These are phyloP conservation scores for Yamadazyma philogaea DNA, from an alignment of 805 yeast genomes.

Conservation along the genomic window DNA sequence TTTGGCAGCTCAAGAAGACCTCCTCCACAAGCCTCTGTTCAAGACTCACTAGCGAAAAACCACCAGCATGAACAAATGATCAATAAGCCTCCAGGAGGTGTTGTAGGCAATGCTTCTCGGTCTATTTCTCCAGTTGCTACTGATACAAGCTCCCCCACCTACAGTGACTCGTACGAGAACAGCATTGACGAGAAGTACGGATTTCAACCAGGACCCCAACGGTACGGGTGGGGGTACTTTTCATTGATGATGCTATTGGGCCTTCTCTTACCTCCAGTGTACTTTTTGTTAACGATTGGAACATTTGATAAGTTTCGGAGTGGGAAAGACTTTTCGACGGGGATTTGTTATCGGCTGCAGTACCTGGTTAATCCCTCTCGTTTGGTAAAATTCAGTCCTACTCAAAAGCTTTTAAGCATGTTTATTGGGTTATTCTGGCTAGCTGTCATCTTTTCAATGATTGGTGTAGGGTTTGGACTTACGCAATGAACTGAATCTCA, in stretches of 20 bases:
- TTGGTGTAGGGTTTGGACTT: constrained; percentile 37
- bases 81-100: not conserved
- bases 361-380: constrained; percentile 10
- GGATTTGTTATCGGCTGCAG: constrained; percentile 14
- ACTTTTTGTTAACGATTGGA: constrained; percentile 33
- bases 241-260: constrained; percentile 28
- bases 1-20: constrained; percentile 11
- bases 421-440: constrained; percentile 35
- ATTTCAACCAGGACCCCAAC: not conserved
- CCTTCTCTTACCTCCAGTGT: constrained; percentile 37
- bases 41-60: constrained; percentile 13
- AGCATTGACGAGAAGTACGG: not conserved
- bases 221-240: constrained; percentile 20
- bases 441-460: constrained; percentile 32
- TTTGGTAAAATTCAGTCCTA: constrained; percentile 15
- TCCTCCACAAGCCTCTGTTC: constrained; percentile 17
- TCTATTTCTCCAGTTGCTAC: constrained; percentile 4
- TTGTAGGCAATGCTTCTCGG: constrained; percentile 3
- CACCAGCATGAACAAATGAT: constrained; percentile 20
- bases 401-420: constrained; percentile 32
- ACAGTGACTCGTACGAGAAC: constrained; percentile 13
- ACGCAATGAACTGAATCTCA: constrained; percentile 10
- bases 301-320: constrained; percentile 26
- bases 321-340: constrained; percentile 13
- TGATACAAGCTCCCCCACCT: constrained; percentile 8